These are phyloP conservation scores for Mucor ambiguus DNA, from an alignment of 371 early-diverging fungal genomes.

Conservation along the genomic window DNA sequence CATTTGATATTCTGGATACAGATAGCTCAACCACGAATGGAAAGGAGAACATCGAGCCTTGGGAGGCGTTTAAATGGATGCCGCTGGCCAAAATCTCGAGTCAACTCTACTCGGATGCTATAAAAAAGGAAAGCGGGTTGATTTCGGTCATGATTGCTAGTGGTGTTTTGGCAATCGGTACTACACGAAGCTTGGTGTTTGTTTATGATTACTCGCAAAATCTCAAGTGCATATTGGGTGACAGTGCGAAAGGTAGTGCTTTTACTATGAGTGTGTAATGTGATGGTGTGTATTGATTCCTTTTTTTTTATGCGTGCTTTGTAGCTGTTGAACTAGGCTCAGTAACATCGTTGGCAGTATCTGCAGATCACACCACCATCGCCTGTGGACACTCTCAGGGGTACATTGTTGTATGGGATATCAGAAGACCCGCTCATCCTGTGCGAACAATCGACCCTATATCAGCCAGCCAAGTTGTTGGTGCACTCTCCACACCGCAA, in stretches of 20 bases:
- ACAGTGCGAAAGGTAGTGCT: conserved; percentile 47
- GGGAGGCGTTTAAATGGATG: conserved; percentile 80
- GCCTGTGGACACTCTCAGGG: conserved; percentile 77
- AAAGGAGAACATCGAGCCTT: conserved; percentile 41
- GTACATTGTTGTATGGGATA: conserved; percentile 74
- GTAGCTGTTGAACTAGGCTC: conserved; percentile 67
- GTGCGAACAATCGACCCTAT: conserved; percentile 59
- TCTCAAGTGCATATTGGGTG: conserved; percentile 67
- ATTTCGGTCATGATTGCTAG: conserved; percentile 63
- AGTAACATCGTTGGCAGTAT: conserved; percentile 74
- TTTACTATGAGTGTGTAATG: not conserved
- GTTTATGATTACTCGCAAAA: conserved; percentile 74
- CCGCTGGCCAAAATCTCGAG: conserved; percentile 68
- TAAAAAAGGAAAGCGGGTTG: conserved; percentile 57
- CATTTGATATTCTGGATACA: conserved; percentile 16
- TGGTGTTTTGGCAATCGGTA: conserved; percentile 75
- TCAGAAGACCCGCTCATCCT: conserved; percentile 53
- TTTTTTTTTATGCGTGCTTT: no score
- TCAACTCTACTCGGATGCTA: conserved; percentile 64
- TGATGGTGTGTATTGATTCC: not conserved
- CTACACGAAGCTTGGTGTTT: conserved; percentile 70
- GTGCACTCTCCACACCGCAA: conserved; percentile 36
- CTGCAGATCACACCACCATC: conserved; percentile 68
- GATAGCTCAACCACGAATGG: not conserved
- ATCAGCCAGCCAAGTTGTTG: conserved; percentile 32